Evolutionary conservation across 1,284 basidiomycete species (phyloP).

Genomic region (Puccinia horiana): DNA sequence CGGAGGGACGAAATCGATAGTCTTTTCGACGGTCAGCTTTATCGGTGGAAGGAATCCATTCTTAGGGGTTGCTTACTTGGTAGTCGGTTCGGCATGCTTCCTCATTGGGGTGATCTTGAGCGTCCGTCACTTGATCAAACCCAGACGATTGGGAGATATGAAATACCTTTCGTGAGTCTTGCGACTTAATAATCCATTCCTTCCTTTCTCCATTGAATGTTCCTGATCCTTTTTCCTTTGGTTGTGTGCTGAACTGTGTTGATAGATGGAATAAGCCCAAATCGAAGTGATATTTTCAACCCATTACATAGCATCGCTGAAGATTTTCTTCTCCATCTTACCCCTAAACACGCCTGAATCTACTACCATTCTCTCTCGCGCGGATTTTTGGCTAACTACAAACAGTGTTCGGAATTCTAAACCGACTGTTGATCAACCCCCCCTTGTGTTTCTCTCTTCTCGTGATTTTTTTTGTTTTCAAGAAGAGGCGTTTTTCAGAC

Average conservation of each 20-base stretch:
- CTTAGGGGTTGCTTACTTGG: conserved; percentile 95
- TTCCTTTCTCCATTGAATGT: background rate
- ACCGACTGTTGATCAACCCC: too few relatives aligned
- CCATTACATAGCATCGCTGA: background rate
- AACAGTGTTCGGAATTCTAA: too few relatives aligned
- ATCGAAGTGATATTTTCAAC: conserved; percentile 8
- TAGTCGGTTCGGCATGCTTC: conserved; percentile 81
- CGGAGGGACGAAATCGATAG: conserved; percentile 91
- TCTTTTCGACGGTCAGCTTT: conserved; percentile 96
- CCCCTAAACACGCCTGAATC: too few relatives aligned
- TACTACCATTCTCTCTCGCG: too few relatives aligned
- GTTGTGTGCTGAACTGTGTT: background rate
- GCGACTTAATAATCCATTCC: background rate
- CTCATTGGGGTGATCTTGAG: conserved; percentile 83
- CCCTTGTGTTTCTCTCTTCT: too few relatives aligned
- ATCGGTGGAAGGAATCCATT: conserved; percentile 97
- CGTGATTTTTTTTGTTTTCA: too few relatives aligned
- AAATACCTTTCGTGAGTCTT: conserved; percentile 53
- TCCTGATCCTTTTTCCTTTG: background rate
- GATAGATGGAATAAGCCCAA: conserved; percentile 36
- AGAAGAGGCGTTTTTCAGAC: too few relatives aligned
- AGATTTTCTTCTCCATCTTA: background rate
- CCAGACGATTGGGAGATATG: conserved; percentile 69
- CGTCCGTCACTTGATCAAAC: conserved; percentile 87
- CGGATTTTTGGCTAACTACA: too few relatives aligned